Conservation (phyloP, 1,139 yeast species). For the Arxiozyma heterogenica region DNA sequence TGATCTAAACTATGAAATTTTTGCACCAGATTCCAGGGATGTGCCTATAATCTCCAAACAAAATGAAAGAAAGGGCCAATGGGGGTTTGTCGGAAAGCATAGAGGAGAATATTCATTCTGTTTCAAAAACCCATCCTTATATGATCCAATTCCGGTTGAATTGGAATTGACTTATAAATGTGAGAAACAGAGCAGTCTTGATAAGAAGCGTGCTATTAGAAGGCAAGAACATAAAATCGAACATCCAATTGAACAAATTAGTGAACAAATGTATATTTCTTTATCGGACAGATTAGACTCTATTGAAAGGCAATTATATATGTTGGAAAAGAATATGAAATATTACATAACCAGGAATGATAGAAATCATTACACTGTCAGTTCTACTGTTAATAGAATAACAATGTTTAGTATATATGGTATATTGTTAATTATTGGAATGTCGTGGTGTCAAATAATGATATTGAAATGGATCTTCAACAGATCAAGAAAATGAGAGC, state of each 20-base stretch:
- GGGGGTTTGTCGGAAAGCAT: constrained; percentile 56
- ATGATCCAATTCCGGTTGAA: constrained; percentile 83
- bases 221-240: constrained; percentile 39
- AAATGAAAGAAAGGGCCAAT: constrained; percentile 80
- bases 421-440: constrained; percentile 69
- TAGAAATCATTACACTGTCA: constrained; percentile 87
- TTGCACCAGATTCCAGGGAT: constrained; percentile 48
- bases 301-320: constrained; percentile 61
- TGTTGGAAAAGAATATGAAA: constrained; percentile 56
- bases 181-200: constrained; percentile 42
- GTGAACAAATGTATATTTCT: constrained; percentile 47
- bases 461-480: constrained; percentile 82
- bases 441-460: constrained; percentile 77
- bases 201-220: neutral
- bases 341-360: constrained; percentile 88
- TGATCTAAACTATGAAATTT: constrained; percentile 71
- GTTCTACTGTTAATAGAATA: constrained; percentile 78
- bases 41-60: constrained; percentile 45
- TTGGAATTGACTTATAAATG: constrained; percentile 53
- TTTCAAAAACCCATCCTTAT: constrained; percentile 50
- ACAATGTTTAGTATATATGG: constrained; percentile 78
- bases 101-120: constrained; percentile 90
- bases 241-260: constrained; percentile 2
- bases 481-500: constrained; percentile 72
- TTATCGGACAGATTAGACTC: constrained; percentile 41